Percentiles rank a stretch among this genome's conserved stretches.
Evolutionary conservation across 805 yeast genomes (phyloP).

Genomic region (Scheffersomyces amazonensis): DNA sequence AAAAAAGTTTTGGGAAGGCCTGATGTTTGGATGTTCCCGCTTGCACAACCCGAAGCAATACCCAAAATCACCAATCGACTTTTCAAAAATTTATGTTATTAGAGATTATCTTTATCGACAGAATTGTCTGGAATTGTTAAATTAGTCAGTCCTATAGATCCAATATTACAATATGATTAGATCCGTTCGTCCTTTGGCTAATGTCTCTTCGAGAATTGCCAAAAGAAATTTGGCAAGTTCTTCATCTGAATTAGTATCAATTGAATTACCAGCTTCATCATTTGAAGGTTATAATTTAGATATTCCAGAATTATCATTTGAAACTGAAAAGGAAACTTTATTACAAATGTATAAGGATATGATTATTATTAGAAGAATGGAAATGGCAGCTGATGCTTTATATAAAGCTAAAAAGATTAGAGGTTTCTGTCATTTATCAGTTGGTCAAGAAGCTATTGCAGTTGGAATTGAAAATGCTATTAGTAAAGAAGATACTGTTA

Average conservation of each 20-base stretch:
- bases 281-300: constrained; percentile 83
- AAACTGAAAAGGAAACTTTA: constrained; percentile 75
- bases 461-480: constrained; percentile 97
- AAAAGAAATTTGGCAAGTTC: constrained; percentile 36
- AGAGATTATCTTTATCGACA: too few species aligned
- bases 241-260: constrained; percentile 36
- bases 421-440: constrained; percentile 98
- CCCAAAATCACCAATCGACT: too few species aligned
- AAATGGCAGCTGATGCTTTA: constrained; percentile 97
- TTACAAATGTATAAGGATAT: constrained; percentile 95
- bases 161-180: background rate
- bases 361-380: constrained; percentile 94
- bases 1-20: background rate
- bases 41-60: too few species aligned
- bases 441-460: constrained; percentile 98
- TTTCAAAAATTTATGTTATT: too few species aligned
- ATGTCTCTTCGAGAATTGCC: constrained; percentile 12
- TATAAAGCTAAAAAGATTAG: constrained; percentile 98
- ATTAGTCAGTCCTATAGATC: background rate
- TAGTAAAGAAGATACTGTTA: constrained; percentile 78
- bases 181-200: constrained; percentile 10
- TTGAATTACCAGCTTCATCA: constrained; percentile 73
- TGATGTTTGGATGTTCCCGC: too few species aligned
- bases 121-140: too few species aligned
- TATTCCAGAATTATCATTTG: constrained; percentile 64